These are phyloP conservation scores for Brachypodium distachyon DNA, from an alignment of 202 grass and related monocot species.

Conservation along the genomic window DNA sequence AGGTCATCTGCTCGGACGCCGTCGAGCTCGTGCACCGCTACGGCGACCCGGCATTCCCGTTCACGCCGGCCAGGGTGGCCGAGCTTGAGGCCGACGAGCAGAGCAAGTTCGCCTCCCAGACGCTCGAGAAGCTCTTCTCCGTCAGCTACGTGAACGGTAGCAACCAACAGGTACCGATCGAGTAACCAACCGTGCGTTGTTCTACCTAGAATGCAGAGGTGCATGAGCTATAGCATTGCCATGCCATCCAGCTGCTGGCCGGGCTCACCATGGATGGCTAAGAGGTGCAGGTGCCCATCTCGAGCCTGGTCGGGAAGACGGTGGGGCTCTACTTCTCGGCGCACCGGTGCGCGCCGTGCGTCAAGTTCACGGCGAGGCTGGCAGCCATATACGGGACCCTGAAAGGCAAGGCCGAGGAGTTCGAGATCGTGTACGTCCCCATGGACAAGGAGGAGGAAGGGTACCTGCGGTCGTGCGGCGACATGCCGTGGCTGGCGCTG, in stretches of 20 bases:
- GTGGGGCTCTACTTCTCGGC: conserved; percentile 62
- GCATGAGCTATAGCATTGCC: neutral
- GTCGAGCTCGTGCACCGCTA: conserved; percentile 48
- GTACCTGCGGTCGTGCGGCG: conserved; percentile 32
- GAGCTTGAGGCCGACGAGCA: conserved; percentile 47
- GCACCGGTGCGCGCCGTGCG: conserved; percentile 34
- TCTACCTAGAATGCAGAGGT: neutral
- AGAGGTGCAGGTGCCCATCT: conserved; percentile 50
- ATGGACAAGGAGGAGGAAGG: conserved; percentile 63
- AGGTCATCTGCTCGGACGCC: conserved; percentile 18
- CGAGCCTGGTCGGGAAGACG: conserved; percentile 53
- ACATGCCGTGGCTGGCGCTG: conserved; percentile 61
- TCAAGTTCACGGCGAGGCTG: conserved; percentile 54
- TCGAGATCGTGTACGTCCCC: conserved; percentile 57
- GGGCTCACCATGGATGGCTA: conserved; percentile 26
- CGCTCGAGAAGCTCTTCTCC: conserved; percentile 52
- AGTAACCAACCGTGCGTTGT: too few relatives aligned
- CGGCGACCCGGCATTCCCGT: conserved; percentile 44
- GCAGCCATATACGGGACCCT: conserved; percentile 38
- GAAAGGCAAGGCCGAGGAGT: conserved; percentile 23
- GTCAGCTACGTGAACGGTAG: conserved; percentile 26
- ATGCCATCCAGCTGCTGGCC: conserved; percentile 3
- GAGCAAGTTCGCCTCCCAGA: conserved; percentile 47
- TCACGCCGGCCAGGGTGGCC: conserved; percentile 37
- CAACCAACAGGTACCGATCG: conserved; percentile 15